Percentiles rank a stretch among this genome's conserved stretches.
Evolutionary conservation across 2,329 filamentous ascomycete species (phyloP).

Genomic region (Sporothrix dimorphospora): DNA sequence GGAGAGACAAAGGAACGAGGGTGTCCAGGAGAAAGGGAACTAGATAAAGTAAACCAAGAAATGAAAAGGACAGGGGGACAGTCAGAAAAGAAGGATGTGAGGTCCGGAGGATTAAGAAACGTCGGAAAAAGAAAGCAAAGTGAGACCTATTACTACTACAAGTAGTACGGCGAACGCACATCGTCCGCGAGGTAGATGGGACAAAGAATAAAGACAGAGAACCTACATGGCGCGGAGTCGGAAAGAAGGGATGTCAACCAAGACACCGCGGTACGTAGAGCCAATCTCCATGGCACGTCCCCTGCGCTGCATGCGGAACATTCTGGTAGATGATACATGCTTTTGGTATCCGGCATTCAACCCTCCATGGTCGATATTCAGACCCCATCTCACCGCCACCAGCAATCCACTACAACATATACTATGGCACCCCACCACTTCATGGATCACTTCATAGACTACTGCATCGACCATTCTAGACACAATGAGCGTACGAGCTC

Average conservation of each 20-base stretch:
- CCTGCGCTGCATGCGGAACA: too few species aligned
- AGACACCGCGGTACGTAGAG: neutral
- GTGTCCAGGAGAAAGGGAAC: too few species aligned
- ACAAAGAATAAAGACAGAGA: constrained; percentile 21
- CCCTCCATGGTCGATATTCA: neutral
- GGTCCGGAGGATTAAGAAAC: neutral
- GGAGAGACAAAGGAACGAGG: neutral
- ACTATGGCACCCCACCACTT: neutral
- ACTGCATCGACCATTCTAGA: neutral
- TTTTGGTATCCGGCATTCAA: neutral
- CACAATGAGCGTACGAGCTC: neutral
- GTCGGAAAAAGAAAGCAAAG: neutral
- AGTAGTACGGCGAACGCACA: neutral
- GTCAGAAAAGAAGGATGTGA: neutral
- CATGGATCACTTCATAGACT: neutral
- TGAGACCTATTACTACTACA: neutral
- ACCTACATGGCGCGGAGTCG: neutral
- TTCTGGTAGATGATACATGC: neutral
- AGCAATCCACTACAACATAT: neutral
- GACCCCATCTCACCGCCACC: neutral
- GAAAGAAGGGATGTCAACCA: neutral
- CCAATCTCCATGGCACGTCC: neutral
- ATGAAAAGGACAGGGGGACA: neutral
- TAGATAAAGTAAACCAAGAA: neutral
- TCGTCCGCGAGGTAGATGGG: constrained; percentile 9